Conservation (phyloP, 2,329 filamentous ascomycete species). For the Whalleya microplaca region DNA sequence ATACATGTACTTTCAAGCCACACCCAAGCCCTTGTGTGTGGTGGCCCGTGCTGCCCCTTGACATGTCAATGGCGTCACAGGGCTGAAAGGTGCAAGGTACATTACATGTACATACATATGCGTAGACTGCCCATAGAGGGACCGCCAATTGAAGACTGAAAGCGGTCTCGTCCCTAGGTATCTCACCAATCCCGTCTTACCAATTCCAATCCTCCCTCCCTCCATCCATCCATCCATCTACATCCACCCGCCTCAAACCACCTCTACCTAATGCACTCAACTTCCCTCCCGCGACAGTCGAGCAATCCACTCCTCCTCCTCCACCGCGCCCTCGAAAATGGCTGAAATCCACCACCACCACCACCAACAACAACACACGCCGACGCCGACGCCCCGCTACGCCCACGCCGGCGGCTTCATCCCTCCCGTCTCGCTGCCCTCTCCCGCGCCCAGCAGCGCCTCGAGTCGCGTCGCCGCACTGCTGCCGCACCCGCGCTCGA, state of each 20-base stretch:
- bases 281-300: neutral
- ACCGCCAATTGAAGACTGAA: too few relatives aligned
- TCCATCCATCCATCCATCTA: neutral
- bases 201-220: neutral
- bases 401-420: slow-evolving; percentile 53
- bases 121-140: too few relatives aligned
- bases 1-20: neutral
- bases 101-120: neutral
- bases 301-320: neutral
- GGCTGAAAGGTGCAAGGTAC: slow-evolving; percentile 9
- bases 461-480: slow-evolving; percentile 45
- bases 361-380: neutral
- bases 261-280: slow-evolving; percentile 10
- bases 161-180: neutral
- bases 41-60: slow-evolving; percentile 11
- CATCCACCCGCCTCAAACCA: too few relatives aligned
- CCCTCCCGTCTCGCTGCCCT: slow-evolving; percentile 50
- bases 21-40: neutral
- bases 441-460: slow-evolving; percentile 56
- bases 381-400: neutral
- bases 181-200: neutral
- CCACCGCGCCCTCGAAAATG: slow-evolving; percentile 20
- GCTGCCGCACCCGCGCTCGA: slow-evolving; percentile 60
- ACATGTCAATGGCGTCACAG: slow-evolving; percentile 31
- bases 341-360: slow-evolving; percentile 20